Base-by-base conservation (phyloP, 179 eudicot genomes). In the Corrigiola litoralis region DNA sequence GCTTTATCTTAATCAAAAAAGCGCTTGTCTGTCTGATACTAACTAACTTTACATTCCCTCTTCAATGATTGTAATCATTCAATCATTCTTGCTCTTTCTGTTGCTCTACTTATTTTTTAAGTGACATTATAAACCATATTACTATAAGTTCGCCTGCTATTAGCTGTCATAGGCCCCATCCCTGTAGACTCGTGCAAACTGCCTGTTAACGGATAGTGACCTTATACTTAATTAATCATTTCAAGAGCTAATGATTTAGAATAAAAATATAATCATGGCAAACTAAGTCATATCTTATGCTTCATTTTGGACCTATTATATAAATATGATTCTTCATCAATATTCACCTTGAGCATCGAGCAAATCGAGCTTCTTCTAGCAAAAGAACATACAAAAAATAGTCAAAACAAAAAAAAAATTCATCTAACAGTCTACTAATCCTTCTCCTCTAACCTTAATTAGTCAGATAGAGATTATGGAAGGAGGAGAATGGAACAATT, bases 401-500 rank as follows among this genome's bases (percentile, higher is more conserved):
- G n/a, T n/a, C 1, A 20, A 33, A 36, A 53, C 29, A 29, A 16
- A 17, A 54, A 25, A 25, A 25, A 52, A 52, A 27, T 4, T 18
- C 4, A 36, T 9, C 13, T 21, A 45, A 46, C 27, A 20, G 44
- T 16, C 14, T 42, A 23, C n/a, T 20, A 24, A 14, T 28, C 23
- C 24, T 41, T 44, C 50, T 38, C 48, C 31, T 55, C 21, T 4
- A n/a, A 24, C 33, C n/a, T 20, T 31, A 36, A 7, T 36, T n/a
- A 9, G 5, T 5, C 31, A 33, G 2, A 1, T 6, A 42, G 6
- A 32, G 24, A 54, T 67, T 25, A 73, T 79, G 67, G 79, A 77
- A 25, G 92, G 81, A 67, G 84, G 75, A 72, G 90, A 79, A 70
- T 85, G 95, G 95, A 80, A 68, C 70, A 65, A 75, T 23, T 80